A percentile compares a stretch with the other conserved stretches of the same genome.
Conservation (phyloP, 768 basidiomycete species). For the Mycena metata region DNA sequence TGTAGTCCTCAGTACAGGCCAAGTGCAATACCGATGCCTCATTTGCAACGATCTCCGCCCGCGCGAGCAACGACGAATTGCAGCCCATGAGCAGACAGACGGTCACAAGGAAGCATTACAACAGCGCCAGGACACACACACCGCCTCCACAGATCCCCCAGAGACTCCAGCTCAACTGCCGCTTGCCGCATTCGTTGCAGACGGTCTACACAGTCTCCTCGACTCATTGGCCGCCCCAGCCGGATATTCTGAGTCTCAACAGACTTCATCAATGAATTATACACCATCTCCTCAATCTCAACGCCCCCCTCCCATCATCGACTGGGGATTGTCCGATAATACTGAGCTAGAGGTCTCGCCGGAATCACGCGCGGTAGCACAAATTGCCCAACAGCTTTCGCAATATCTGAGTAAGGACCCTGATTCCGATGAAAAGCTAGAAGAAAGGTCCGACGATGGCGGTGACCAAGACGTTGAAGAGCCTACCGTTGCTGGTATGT, state of each 20-base stretch:
- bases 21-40: too few species aligned
- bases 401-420: background rate
- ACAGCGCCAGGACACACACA: too few species aligned
- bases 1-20: too few species aligned
- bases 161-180: too few species aligned
- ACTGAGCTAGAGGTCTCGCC: background rate
- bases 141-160: background rate
- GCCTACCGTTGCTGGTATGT: conserved; percentile 2
- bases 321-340: conserved; percentile 9
- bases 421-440: background rate
- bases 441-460: conserved; percentile 5
- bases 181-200: background rate
- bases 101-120: too few species aligned
- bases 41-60: too few species aligned
- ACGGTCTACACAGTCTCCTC: background rate
- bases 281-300: background rate
- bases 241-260: background rate
- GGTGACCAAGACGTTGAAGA: background rate
- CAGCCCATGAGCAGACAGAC: too few species aligned
- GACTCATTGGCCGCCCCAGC: background rate
- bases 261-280: too few species aligned
- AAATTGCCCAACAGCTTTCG: background rate
- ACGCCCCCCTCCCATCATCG: background rate
- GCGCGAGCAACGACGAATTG: too few species aligned
- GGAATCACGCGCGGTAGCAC: background rate